A percentile compares a stretch with the other conserved stretches of the same genome.
Conservation (phyloP, 1,139 yeast species). For the Hansenula sp. region DNA sequence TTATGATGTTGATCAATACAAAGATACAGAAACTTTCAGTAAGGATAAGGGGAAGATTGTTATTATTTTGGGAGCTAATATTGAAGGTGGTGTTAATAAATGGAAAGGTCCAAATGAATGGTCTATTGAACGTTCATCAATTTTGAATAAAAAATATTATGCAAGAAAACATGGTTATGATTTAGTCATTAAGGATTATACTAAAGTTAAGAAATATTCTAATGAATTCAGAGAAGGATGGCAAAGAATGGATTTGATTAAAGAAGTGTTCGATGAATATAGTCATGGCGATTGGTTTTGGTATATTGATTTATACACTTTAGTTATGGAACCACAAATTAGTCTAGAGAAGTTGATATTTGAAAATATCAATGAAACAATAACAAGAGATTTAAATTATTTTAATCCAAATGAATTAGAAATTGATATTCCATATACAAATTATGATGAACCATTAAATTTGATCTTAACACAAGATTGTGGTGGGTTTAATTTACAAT, state of each 20-base stretch:
- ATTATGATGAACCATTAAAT: slow-evolving; percentile 26
- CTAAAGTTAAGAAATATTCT: slow-evolving; percentile 29
- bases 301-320: slow-evolving; percentile 31
- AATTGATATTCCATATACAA: slow-evolving; percentile 17
- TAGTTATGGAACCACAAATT: slow-evolving; percentile 32
- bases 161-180: slow-evolving; percentile 31
- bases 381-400: slow-evolving; percentile 25
- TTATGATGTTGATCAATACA: slow-evolving; percentile 8
- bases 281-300: slow-evolving; percentile 32
- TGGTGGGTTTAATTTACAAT: slow-evolving; percentile 27
- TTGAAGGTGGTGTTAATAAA: slow-evolving; percentile 31
- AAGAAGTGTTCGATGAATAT: slow-evolving; percentile 26
- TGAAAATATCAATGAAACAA: slow-evolving; percentile 20
- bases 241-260: slow-evolving; percentile 31
- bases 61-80: slow-evolving; percentile 29
- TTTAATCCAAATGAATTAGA: slow-evolving; percentile 28
- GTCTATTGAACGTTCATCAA: slow-evolving; percentile 30
- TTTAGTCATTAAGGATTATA: slow-evolving; percentile 27
- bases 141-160: slow-evolving; percentile 29
- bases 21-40: slow-evolving; percentile 4
- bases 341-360: slow-evolving; percentile 27
- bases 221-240: slow-evolving; percentile 33
- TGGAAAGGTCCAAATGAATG: slow-evolving; percentile 32
- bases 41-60: slow-evolving; percentile 24
- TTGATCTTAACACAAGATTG: slow-evolving; percentile 30